phyloP scores from a whole-genome alignment of 1,284 basidiomycete species.

The Dichomitus squalens region DNA sequence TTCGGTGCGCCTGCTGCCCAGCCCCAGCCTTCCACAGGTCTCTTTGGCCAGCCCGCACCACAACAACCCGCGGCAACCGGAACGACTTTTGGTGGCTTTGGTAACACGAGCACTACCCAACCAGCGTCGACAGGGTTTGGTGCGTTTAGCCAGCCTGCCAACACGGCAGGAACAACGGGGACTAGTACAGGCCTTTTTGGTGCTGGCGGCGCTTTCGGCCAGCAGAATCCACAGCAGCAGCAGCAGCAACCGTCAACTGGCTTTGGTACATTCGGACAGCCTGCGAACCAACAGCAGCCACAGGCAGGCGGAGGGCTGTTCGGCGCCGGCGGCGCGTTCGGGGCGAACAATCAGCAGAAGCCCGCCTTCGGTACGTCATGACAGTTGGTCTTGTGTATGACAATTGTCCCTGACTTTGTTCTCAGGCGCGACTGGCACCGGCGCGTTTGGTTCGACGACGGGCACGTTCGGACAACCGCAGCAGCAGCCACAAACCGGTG shows the following conservation, averaged over 20 bases:
- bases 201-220: slow-evolving; percentile 34
- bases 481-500: slow-evolving; percentile 1
- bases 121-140: slow-evolving; percentile 42
- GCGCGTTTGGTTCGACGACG: slow-evolving; percentile 38
- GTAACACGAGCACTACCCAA: slow-evolving; percentile 23
- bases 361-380: slow-evolving; percentile 38
- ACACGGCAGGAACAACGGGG: slow-evolving; percentile 28
- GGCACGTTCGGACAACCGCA: slow-evolving; percentile 43
- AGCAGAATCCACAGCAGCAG: slow-evolving; percentile 18
- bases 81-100: slow-evolving; percentile 35
- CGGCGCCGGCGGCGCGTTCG: slow-evolving; percentile 21
- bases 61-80: slow-evolving; percentile 31
- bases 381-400: slow-evolving; percentile 36
- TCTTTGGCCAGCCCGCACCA: slow-evolving; percentile 36
- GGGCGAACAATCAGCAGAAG: slow-evolving; percentile 34
- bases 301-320: slow-evolving; percentile 10
- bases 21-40: slow-evolving; percentile 31
- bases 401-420: slow-evolving; percentile 25
- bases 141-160: slow-evolving; percentile 34
- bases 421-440: slow-evolving; percentile 13
- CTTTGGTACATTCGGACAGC: slow-evolving; percentile 41
- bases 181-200: slow-evolving; percentile 42
- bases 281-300: slow-evolving; percentile 29
- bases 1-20: slow-evolving; percentile 42
- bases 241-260: slow-evolving; percentile 27